Conservation (phyloP, 805 yeast species). For the Ogataea dorogensis region DNA sequence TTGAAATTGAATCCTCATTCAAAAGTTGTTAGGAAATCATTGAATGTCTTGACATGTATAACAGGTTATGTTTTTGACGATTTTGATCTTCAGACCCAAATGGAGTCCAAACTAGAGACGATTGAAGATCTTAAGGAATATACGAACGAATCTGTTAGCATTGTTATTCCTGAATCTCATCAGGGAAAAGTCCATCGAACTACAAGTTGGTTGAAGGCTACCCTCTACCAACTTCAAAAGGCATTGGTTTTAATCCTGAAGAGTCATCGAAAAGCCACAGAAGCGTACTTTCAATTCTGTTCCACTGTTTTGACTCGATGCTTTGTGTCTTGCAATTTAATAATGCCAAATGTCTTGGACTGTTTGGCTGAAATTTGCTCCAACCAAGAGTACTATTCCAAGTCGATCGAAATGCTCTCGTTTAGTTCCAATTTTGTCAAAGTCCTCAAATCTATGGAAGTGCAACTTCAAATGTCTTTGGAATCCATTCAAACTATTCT, state of each 20-base stretch:
- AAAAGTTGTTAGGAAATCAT: conserved; percentile 32
- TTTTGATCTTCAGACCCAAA: conserved; percentile 31
- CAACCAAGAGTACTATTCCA: conserved; percentile 13
- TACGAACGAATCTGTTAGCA: conserved; percentile 10
- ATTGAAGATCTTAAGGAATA: conserved; percentile 17
- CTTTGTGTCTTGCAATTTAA: conserved; percentile 34
- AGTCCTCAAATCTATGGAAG: conserved; percentile 9
- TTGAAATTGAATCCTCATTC: conserved; percentile 37
- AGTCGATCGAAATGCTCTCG: conserved; percentile 17
- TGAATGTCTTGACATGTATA: conserved; percentile 34
- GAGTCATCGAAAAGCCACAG: conserved; percentile 32
- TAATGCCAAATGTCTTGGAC: conserved; percentile 39
- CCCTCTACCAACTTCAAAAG: conserved; percentile 47
- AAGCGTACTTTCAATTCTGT: conserved; percentile 33
- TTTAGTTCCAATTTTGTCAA: conserved; percentile 12
- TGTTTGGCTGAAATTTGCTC: conserved; percentile 23
- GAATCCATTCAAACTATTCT: conserved; percentile 20
- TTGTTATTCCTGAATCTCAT: conserved; percentile 18
- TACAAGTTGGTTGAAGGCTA: conserved; percentile 53
- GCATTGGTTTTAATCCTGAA: conserved; percentile 40
- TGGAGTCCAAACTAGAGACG: conserved; percentile 7
- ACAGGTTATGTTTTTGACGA: conserved; percentile 43
- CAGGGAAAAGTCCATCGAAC: conserved; percentile 36
- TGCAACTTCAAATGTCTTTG: conserved; percentile 16
- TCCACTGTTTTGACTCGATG: conserved; percentile 33